Conservation (phyloP, 192 early-diverging fungal genomes). For the Obelidium mucronatum region DNA sequence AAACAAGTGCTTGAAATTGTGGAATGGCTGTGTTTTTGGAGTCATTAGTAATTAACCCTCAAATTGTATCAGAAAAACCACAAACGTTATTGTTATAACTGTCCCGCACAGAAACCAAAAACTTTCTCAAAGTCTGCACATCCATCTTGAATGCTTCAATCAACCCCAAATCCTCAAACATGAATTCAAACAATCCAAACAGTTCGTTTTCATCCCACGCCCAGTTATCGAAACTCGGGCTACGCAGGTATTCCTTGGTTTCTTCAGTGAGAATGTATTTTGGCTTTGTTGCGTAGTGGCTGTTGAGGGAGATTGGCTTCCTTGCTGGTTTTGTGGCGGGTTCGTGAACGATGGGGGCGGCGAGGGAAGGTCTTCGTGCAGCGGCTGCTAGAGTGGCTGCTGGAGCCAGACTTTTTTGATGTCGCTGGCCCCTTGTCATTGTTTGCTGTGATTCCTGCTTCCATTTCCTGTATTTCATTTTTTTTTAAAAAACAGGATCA, state of each 20-base stretch:
- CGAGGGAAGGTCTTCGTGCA: background rate
- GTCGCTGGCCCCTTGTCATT: background rate
- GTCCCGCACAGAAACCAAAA: constrained; percentile 43
- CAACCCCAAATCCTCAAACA: constrained; percentile 55
- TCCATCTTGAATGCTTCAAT: constrained; percentile 53
- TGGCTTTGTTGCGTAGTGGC: constrained; percentile 21
- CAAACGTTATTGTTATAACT: constrained; percentile 56
- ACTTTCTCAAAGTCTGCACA: constrained; percentile 36
- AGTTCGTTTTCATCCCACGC: constrained; percentile 51
- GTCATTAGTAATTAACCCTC: background rate
- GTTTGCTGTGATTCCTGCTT: constrained; percentile 15
- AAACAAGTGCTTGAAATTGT: constrained; percentile 65
- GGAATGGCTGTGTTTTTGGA: constrained; percentile 45
- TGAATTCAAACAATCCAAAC: constrained; percentile 46
- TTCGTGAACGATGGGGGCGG: background rate
- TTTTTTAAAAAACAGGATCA: background rate
- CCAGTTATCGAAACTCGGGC: constrained; percentile 56
- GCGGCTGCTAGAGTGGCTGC: background rate
- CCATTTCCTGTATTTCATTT: constrained; percentile 13
- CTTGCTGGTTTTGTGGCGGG: constrained; percentile 8
- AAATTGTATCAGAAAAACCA: background rate
- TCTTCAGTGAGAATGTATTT: constrained; percentile 39
- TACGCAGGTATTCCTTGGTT: constrained; percentile 43
- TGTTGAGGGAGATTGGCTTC: constrained; percentile 16
- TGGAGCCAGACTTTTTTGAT: too few species aligned